Percentiles rank a stretch among this genome's conserved stretches.
phyloP scores from a whole-genome alignment of 805 yeast genomes.

The Myxozyma udenii region DNA sequence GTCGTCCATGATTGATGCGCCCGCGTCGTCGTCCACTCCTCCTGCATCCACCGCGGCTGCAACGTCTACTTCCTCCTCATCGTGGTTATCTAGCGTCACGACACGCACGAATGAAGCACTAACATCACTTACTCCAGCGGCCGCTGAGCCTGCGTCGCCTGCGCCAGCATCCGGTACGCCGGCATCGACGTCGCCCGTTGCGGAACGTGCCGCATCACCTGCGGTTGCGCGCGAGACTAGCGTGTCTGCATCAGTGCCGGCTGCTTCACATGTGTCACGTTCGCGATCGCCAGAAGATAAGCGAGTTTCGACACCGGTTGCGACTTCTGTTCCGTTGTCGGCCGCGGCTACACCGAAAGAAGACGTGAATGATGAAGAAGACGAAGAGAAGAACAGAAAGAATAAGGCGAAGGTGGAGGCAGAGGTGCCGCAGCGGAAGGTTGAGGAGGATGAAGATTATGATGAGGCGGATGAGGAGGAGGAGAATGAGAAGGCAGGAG shows the following conservation, averaged over 20 bases:
- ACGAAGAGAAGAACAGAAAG: neutral
- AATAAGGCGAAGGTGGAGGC: constrained; percentile 3
- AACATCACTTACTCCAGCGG: constrained; percentile 8
- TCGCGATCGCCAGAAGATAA: neutral
- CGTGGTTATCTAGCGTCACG: neutral
- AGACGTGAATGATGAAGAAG: neutral
- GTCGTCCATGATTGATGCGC: neutral
- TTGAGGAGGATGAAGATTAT: constrained; percentile 27
- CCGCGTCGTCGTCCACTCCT: constrained; percentile 2
- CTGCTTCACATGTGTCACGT: too few relatives aligned
- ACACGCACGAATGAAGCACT: neutral
- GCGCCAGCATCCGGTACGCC: constrained; percentile 1
- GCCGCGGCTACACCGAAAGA: constrained; percentile 1
- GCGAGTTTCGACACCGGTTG: neutral
- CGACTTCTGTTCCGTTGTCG: neutral
- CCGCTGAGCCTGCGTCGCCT: constrained; percentile 4
- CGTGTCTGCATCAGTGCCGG: neutral
- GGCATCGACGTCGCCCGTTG: constrained; percentile 2
- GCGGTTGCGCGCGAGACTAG: constrained; percentile 3
- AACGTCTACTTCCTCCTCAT: neutral
- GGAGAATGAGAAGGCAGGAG: constrained; percentile 6
- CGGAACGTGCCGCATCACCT: constrained; percentile 7
- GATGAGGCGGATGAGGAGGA: constrained; percentile 16
- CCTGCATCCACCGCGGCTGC: neutral
- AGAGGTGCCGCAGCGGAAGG: constrained; percentile 26